These are phyloP conservation scores for Ustilago bromivora DNA, from an alignment of 1,284 basidiomycete species.

Conservation along the genomic window DNA sequence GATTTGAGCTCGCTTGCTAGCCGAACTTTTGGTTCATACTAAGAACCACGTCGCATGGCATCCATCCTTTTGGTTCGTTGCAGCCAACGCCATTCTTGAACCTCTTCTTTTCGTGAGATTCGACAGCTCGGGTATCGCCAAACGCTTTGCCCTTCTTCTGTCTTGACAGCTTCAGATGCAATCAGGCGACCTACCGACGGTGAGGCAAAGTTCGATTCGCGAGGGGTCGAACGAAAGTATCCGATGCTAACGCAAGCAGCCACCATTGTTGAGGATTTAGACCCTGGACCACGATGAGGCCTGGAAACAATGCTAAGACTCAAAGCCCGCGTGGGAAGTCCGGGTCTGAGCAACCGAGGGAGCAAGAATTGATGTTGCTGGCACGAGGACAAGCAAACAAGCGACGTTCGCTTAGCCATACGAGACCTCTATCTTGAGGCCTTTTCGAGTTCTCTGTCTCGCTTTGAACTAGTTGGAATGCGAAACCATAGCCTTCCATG, in stretches of 20 bases:
- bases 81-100: background rate
- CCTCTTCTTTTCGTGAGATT: background rate
- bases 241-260: background rate
- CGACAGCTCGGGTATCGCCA: slow-evolving; percentile 14
- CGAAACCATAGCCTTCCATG: background rate
- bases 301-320: no score
- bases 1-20: background rate
- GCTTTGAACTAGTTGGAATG: background rate
- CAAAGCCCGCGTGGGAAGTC: background rate
- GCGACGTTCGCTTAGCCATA: slow-evolving; percentile 5
- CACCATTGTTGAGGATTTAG: background rate
- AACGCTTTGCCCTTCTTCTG: background rate
- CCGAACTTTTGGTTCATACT: background rate
- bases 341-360: background rate
- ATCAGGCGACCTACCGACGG: background rate
- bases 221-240: background rate
- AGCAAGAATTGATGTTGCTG: background rate
- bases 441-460: background rate
- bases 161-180: background rate
- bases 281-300: background rate
- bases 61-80: slow-evolving; percentile 3
- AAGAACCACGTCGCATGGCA: background rate
- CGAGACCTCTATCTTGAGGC: background rate
- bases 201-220: background rate
- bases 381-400: background rate